phyloP scores from a whole-genome alignment of 1,139 yeast species.

The Cylindricascospora bacillispora region DNA sequence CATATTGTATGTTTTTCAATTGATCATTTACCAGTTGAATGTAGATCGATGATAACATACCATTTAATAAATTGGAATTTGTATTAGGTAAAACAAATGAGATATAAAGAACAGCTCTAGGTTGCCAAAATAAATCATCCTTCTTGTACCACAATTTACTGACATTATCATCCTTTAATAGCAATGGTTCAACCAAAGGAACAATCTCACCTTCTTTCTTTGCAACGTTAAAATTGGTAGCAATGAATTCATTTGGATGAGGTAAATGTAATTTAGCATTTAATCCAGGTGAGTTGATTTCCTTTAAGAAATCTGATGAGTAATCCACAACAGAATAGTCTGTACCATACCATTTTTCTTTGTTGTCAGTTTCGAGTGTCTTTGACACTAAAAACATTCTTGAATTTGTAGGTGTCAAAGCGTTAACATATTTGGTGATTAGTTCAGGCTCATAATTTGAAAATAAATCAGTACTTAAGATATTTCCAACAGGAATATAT shows the following conservation, averaged over 20 bases:
- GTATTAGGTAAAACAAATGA: constrained; percentile 57
- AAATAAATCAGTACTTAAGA: constrained; percentile 47
- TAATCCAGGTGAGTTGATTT: constrained; percentile 27
- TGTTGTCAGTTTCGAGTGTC: constrained; percentile 29
- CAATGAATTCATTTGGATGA: constrained; percentile 60
- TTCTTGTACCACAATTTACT: constrained; percentile 74
- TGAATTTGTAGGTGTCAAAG: constrained; percentile 46
- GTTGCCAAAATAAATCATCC: constrained; percentile 82
- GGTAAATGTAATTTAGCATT: constrained; percentile 49
- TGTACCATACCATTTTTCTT: constrained; percentile 87
- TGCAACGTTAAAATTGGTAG: constrained; percentile 56
- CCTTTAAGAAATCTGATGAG: constrained; percentile 28
- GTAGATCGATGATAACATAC: constrained; percentile 48
- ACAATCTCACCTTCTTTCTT: constrained; percentile 29
- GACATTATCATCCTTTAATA: constrained; percentile 32
- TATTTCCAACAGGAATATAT: constrained; percentile 47
- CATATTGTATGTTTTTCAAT: constrained; percentile 60
- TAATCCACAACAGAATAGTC: constrained; percentile 46
- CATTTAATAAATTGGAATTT: constrained; percentile 41
- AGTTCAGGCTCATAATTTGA: constrained; percentile 45
- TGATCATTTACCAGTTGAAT: constrained; percentile 64
- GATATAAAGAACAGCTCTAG: constrained; percentile 63
- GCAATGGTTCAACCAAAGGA: constrained; percentile 35
- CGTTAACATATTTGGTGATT: constrained; percentile 38
- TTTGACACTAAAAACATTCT: constrained; percentile 48